These are phyloP conservation scores for Epichloe glyceriae DNA, from an alignment of 2,329 filamentous ascomycete species.

Conservation along the genomic window DNA sequence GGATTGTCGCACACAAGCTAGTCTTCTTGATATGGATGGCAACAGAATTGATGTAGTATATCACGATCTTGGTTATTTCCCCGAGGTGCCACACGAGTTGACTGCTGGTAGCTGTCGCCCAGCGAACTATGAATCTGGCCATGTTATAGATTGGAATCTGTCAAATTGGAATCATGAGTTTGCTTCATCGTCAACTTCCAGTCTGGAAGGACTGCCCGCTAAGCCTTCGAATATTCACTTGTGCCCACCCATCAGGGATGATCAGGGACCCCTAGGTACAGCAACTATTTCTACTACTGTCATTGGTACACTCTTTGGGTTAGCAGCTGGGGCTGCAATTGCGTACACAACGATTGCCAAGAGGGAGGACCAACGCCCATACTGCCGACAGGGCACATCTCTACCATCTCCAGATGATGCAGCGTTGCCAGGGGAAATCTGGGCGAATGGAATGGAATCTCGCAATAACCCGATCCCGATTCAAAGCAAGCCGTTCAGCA, in stretches of 20 bases:
- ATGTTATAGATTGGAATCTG: background rate
- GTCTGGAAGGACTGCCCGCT: background rate
- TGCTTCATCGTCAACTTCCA: background rate
- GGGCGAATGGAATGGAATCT: too few relatives aligned
- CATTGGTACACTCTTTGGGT: conserved; percentile 65
- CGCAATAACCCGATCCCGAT: background rate
- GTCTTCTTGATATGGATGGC: conserved; percentile 66
- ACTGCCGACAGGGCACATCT: conserved; percentile 21
- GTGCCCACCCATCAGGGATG: background rate
- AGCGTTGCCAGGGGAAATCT: too few relatives aligned
- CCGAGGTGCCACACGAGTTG: background rate
- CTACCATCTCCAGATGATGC: conserved; percentile 11
- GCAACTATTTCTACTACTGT: conserved; percentile 49
- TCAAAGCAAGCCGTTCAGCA: background rate
- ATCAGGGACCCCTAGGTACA: background rate
- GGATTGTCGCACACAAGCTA: conserved; percentile 24
- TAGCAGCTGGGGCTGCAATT: conserved; percentile 51
- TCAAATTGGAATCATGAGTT: background rate
- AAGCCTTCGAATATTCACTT: background rate
- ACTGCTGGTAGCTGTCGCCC: background rate
- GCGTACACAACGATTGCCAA: conserved; percentile 54
- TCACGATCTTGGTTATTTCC: conserved; percentile 14
- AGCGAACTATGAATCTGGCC: background rate
- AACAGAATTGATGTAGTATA: conserved; percentile 74
- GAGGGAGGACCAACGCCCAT: conserved; percentile 31